Conservation (phyloP, 768 basidiomycete species). For the Myochromella boudieri region DNA sequence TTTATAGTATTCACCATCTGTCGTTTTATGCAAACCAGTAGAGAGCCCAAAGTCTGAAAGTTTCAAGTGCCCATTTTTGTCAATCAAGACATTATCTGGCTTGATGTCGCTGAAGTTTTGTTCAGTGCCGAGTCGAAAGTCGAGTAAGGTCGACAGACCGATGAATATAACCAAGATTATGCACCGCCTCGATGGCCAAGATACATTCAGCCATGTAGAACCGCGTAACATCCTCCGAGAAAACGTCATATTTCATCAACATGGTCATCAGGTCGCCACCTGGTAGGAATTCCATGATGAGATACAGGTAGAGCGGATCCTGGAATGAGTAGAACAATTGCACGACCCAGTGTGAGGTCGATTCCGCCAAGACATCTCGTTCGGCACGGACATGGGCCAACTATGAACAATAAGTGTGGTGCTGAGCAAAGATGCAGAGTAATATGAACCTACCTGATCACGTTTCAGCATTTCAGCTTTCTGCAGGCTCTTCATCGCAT, state of each 20-base stretch:
- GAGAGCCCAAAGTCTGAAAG: slow-evolving; percentile 98
- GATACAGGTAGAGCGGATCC: slow-evolving; percentile 91
- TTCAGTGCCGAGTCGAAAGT: neutral
- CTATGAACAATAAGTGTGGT: slow-evolving; percentile 42
- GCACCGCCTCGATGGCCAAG: slow-evolving; percentile 96
- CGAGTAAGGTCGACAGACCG: slow-evolving; percentile 52
- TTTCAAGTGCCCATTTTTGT: slow-evolving; percentile 95
- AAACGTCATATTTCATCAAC: slow-evolving; percentile 99
- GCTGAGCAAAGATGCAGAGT: too few species aligned
- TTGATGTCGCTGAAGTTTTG: slow-evolving; percentile 82
- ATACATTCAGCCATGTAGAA: slow-evolving; percentile 99
- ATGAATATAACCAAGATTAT: slow-evolving; percentile 98
- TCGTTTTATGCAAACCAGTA: slow-evolving; percentile 95
- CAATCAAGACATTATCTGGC: slow-evolving; percentile 98
- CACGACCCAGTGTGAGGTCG: slow-evolving; percentile 96
- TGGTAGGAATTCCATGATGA: slow-evolving; percentile 86
- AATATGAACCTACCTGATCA: slow-evolving; percentile 87
- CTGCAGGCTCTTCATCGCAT: slow-evolving; percentile 98
- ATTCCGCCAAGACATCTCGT: slow-evolving; percentile 94
- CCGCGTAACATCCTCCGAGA: slow-evolving; percentile 96
- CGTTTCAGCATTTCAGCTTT: slow-evolving; percentile 99
- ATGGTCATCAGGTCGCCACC: slow-evolving; percentile 99
- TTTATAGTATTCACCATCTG: slow-evolving; percentile 94
- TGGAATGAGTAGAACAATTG: slow-evolving; percentile 99
- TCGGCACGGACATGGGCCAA: slow-evolving; percentile 97